Evolutionary conservation across 768 basidiomycete genomes (phyloP).

Genomic region (Suillus hirtellus): DNA sequence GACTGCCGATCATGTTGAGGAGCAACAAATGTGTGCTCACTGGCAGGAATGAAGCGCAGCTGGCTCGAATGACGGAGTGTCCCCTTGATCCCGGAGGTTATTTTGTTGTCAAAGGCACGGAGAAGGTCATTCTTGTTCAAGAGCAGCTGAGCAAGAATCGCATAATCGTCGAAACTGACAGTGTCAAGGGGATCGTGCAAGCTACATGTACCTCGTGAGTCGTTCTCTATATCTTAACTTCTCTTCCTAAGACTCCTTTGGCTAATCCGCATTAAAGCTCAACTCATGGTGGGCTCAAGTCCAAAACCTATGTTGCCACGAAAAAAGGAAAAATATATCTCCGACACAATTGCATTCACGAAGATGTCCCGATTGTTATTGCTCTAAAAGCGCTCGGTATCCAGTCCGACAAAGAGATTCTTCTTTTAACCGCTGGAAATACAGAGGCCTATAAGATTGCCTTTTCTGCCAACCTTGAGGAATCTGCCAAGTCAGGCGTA

Average conservation of each 20-base stretch:
- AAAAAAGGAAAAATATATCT: constrained; percentile 96
- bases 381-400: constrained; percentile 96
- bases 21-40: constrained; percentile 93
- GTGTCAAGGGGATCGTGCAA: constrained; percentile 85
- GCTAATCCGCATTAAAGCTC: constrained; percentile 47
- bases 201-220: constrained; percentile 95
- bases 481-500: constrained; percentile 86
- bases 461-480: constrained; percentile 92
- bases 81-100: constrained; percentile 99
- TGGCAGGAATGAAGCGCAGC: constrained; percentile 69
- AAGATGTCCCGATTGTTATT: constrained; percentile 95
- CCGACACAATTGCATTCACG: constrained; percentile 95
- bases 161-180: constrained; percentile 96
- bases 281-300: constrained; percentile 84
- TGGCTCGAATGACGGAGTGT: constrained; percentile 96
- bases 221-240: not conserved
- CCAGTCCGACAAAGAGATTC: constrained; percentile 96
- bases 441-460: constrained; percentile 84
- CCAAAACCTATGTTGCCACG: constrained; percentile 96
- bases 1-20: constrained; percentile 94
- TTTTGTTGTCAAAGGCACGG: constrained; percentile 98
- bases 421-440: constrained; percentile 89
- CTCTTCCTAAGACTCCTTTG: constrained; percentile 5
- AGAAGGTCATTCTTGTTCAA: constrained; percentile 98
- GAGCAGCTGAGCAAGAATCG: constrained; percentile 99